A percentile compares a stretch with the other conserved stretches of the same genome.
phyloP scores from a whole-genome alignment of 768 basidiomycete species.

The Pholiota microspora region DNA sequence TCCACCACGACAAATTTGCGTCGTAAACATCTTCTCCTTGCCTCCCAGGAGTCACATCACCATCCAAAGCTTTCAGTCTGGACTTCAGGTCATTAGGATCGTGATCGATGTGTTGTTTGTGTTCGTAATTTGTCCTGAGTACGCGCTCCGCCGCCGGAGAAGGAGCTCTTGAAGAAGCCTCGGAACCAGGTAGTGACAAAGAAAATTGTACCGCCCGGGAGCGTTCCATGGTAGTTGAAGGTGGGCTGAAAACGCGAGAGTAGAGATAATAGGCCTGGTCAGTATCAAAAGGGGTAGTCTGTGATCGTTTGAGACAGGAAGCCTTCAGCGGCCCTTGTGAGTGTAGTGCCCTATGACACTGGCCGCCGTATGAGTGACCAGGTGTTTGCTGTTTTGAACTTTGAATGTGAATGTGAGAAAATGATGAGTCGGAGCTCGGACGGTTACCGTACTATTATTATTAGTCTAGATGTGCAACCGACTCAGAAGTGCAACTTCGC shows the following conservation, averaged over 20 bases:
- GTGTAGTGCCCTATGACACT: neutral
- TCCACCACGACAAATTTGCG: slow-evolving; percentile 61
- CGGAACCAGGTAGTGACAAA: slow-evolving; percentile 29
- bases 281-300: too few relatives aligned
- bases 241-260: too few relatives aligned
- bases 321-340: neutral
- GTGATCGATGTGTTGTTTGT: slow-evolving; percentile 14
- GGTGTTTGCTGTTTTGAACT: too few relatives aligned
- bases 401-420: too few relatives aligned
- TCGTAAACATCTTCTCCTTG: slow-evolving; percentile 60
- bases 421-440: too few relatives aligned
- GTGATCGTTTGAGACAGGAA: neutral
- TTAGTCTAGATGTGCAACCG: too few relatives aligned
- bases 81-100: slow-evolving; percentile 11
- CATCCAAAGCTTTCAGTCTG: slow-evolving; percentile 12
- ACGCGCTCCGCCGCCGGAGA: slow-evolving; percentile 24
- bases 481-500: too few relatives aligned
- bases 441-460: too few relatives aligned
- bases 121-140: slow-evolving; percentile 7
- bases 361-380: neutral
- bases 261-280: too few relatives aligned
- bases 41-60: slow-evolving; percentile 25
- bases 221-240: slow-evolving; percentile 5
- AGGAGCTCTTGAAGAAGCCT: slow-evolving; percentile 30
- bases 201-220: slow-evolving; percentile 24